These are phyloP conservation scores for Didymella glomerata DNA, from an alignment of 2,329 filamentous ascomycete species.

Conservation along the genomic window DNA sequence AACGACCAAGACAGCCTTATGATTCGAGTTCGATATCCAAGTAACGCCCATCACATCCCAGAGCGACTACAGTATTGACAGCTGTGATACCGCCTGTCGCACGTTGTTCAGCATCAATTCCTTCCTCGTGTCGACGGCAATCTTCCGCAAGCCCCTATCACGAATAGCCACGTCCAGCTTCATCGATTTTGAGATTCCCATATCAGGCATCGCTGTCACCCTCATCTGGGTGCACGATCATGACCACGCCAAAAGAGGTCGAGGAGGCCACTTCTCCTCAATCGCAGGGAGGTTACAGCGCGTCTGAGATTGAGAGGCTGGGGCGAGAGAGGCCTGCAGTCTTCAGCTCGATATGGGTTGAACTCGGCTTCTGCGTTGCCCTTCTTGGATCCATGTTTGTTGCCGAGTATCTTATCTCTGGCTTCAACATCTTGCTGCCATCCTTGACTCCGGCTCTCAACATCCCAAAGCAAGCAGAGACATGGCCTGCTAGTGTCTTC, in stretches of 20 bases:
- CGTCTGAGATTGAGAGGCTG: slow-evolving; percentile 63
- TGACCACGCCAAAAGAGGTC: slow-evolving; percentile 15
- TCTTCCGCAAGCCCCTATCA: background rate
- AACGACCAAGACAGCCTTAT: background rate
- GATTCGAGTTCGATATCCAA: background rate
- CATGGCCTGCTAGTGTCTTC: slow-evolving; percentile 54
- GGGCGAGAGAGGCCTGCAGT: slow-evolving; percentile 68
- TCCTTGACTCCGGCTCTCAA: slow-evolving; percentile 67
- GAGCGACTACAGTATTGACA: slow-evolving; percentile 4
- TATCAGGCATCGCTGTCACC: background rate
- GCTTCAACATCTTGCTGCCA: slow-evolving; percentile 75
- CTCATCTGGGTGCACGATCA: background rate
- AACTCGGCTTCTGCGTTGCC: slow-evolving; percentile 69
- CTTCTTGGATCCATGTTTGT: slow-evolving; percentile 71
- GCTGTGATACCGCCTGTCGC: background rate
- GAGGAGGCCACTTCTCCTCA: slow-evolving; percentile 28
- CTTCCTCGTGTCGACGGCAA: background rate
- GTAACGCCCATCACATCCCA: background rate
- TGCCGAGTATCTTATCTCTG: slow-evolving; percentile 78
- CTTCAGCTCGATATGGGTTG: slow-evolving; percentile 64
- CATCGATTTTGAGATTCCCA: background rate
- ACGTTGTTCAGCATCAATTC: background rate
- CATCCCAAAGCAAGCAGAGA: slow-evolving; percentile 71
- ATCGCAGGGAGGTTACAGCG: slow-evolving; percentile 29
- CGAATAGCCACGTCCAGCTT: background rate